A percentile compares a stretch with the other conserved stretches of the same genome.
Conservation (phyloP, 1,284 basidiomycete species). For the Trichosporon faecale region DNA sequence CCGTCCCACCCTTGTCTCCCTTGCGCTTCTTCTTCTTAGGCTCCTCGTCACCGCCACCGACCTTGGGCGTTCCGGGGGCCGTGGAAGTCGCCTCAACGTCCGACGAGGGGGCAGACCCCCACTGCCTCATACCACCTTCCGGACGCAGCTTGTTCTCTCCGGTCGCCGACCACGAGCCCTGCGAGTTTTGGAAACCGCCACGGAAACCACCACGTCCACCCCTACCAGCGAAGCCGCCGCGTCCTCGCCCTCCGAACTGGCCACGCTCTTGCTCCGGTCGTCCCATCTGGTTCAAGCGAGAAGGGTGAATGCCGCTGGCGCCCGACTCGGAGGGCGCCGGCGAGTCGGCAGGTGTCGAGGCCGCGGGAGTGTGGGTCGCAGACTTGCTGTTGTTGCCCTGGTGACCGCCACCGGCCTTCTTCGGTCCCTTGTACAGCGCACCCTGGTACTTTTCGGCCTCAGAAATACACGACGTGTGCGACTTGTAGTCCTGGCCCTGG, state of each 20-base stretch:
- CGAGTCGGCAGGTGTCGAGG: constrained; percentile 22
- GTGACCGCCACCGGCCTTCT: background rate
- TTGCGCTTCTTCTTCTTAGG: constrained; percentile 48
- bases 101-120: constrained; percentile 40
- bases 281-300: constrained; percentile 26
- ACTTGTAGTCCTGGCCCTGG: constrained; percentile 68
- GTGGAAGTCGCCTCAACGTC: constrained; percentile 14
- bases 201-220: constrained; percentile 20
- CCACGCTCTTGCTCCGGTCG: background rate
- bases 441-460: constrained; percentile 93
- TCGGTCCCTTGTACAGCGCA: constrained; percentile 67
- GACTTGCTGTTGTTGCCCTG: constrained; percentile 12
- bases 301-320: constrained; percentile 38
- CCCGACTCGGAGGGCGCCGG: constrained; percentile 23
- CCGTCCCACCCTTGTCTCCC: constrained; percentile 52
- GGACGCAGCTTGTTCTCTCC: constrained; percentile 40
- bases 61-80: constrained; percentile 9
- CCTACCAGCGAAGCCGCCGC: constrained; percentile 17
- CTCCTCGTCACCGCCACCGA: constrained; percentile 16
- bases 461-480: constrained; percentile 75
- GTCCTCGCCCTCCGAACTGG: constrained; percentile 21
- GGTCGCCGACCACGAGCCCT: constrained; percentile 17
- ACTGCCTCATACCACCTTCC: constrained; percentile 45
- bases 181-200: background rate
- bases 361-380: constrained; percentile 24